Percentiles rank a stretch among this genome's conserved stretches.
Evolutionary conservation across 306 rosid species (phyloP).

Genomic region (Vicia faba): DNA sequence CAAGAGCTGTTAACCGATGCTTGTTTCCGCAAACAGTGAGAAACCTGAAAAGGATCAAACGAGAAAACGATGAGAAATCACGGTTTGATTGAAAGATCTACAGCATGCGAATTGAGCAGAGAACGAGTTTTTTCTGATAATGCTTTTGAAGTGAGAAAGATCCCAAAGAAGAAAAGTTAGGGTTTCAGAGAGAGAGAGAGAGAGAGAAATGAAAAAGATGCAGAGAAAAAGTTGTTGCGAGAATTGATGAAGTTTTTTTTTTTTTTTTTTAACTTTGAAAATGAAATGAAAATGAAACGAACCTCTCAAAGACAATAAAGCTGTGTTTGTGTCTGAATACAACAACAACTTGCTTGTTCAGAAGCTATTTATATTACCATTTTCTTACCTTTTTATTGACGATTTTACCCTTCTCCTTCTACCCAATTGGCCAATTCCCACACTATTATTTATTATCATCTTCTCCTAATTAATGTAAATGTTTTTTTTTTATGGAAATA

Average conservation of each 20-base stretch:
- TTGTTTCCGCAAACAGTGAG: conserved; percentile 22
- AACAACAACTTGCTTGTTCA: conserved; percentile 32
- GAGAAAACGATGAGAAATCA: conserved; percentile 32
- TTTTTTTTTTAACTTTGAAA: conserved; percentile 24
- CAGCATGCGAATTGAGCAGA: conserved; percentile 28
- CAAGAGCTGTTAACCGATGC: conserved; percentile 43
- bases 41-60: conserved; percentile 44
- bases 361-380: conserved; percentile 33
- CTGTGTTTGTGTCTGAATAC: conserved; percentile 43
- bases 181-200: conserved; percentile 43
- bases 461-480: not conserved
- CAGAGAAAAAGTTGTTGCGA: conserved; percentile 21
- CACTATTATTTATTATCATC: not conserved
- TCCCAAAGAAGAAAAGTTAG: conserved; percentile 41
- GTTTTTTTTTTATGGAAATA: not conserved
- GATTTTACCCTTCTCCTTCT: not conserved
- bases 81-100: conserved; percentile 39
- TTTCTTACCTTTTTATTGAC: conserved; percentile 2
- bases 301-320: conserved; percentile 37
- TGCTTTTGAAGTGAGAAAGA: conserved; percentile 26
- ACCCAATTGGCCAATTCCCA: not conserved
- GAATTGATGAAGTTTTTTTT: conserved; percentile 37
- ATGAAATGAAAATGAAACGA: conserved; percentile 27
- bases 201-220: not conserved
- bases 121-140: conserved; percentile 8